Conservation (phyloP, 768 basidiomycete genomes). For the Tricholoma hemisulphureum region DNA sequence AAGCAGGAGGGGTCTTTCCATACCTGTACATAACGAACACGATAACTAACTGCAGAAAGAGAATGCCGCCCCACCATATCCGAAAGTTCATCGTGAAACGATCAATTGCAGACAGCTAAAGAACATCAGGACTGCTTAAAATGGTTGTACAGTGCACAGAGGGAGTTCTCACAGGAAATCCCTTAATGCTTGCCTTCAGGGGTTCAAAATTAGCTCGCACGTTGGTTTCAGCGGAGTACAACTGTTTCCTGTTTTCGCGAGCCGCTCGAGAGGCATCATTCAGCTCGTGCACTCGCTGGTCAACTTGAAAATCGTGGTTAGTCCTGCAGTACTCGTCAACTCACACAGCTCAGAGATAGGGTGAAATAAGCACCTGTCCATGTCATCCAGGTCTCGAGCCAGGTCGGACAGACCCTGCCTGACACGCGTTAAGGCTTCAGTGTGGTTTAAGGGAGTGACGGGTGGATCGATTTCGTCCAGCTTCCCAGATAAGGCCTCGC, state of each 20-base stretch:
- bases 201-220: constrained; percentile 32
- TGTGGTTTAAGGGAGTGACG: constrained; percentile 34
- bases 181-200: constrained; percentile 36
- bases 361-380: constrained; percentile 49
- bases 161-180: constrained; percentile 36
- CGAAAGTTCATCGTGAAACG: constrained; percentile 29
- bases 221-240: constrained; percentile 41
- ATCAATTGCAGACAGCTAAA: constrained; percentile 14
- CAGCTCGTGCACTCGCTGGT: constrained; percentile 24
- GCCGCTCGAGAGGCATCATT: constrained; percentile 13
- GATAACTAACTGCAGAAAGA: constrained; percentile 44
- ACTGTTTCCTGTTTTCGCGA: constrained; percentile 46
- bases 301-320: constrained; percentile 32
- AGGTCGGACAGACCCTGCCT: constrained; percentile 58
- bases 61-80: constrained; percentile 34
- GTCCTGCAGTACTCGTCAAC: constrained; percentile 31
- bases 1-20: constrained; percentile 10
- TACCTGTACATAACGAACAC: constrained; percentile 60
- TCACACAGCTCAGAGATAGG: background rate
- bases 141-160: background rate
- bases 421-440: constrained; percentile 57
- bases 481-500: constrained; percentile 15
- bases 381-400: constrained; percentile 51
- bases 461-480: constrained; percentile 24
- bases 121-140: background rate